Base-by-base conservation (phyloP, 768 basidiomycete genomes). In the Tephrocybe sp. region DNA sequence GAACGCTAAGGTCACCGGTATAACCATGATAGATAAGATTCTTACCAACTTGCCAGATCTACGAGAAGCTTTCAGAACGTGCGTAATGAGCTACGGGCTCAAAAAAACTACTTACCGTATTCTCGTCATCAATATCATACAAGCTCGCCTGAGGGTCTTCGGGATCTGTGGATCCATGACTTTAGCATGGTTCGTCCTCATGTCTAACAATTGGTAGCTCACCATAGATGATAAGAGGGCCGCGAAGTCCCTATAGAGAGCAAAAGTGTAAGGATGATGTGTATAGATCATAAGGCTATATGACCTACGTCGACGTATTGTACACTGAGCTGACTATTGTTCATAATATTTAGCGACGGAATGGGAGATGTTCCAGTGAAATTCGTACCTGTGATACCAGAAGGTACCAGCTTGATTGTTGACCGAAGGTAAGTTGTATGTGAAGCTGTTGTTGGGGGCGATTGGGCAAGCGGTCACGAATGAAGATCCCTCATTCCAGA, bases 141-240 rank as follows among this genome's bases (percentile, higher is more conserved):
- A 56, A 51, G 38, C 40, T 11, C 17, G 42, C 35, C 14, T 39
- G 26, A 4, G 57, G 57, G 35, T 58, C 57, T 38, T 30, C 31
- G 38, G 38, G 46, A 19, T 45, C 53, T 54, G n/a, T 34, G 33
- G 33, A 14, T 34, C 33, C 14, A 8, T 34, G 33, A n/a, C n/a
- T n/a, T 34, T 34, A 34, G 22, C 12, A 26, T 9, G 16, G 38
- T n/a, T n/a, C n/a, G n/a, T n/a, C n/a, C n/a, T n/a, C n/a, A n/a
- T n/a, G n/a, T n/a, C n/a, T n/a, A n/a, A n/a, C n/a, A n/a, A n/a
- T n/a, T n/a, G n/a, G n/a, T n/a, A n/a, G n/a, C n/a, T 16, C 53
- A 59, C 53, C 67, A 40, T 67, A 67, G 32, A 68, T 49, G 30
- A 67, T 60, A 20, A 68, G 31, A 19, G 62, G 54, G 1, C 66